These are phyloP conservation scores for Fusarium tuaranense DNA, from an alignment of 2,329 filamentous ascomycete species.

Conservation along the genomic window DNA sequence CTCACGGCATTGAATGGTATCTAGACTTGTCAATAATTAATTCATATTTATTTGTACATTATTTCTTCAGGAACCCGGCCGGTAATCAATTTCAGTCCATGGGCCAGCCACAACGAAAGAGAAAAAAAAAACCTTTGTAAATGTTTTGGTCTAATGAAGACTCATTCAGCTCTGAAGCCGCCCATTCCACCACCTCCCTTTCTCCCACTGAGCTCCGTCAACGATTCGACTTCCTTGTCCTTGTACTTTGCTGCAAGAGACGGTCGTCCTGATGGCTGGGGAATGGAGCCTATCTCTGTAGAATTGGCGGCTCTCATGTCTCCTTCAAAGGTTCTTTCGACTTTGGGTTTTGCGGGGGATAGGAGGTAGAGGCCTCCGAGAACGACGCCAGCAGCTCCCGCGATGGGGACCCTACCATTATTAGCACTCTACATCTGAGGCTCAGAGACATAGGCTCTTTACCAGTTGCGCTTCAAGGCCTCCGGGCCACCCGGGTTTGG, in stretches of 20 bases:
- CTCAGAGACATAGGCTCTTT: not conserved
- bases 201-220: slow-evolving; percentile 48
- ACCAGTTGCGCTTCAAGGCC: slow-evolving; percentile 49
- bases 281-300: slow-evolving; percentile 23
- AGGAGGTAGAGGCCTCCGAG: slow-evolving; percentile 46
- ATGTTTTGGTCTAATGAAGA: slow-evolving; percentile 5
- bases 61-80: not conserved
- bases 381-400: slow-evolving; percentile 42
- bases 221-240: slow-evolving; percentile 39
- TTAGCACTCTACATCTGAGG: no score
- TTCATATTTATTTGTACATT: slow-evolving; percentile 11
- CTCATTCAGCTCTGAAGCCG: slow-evolving; percentile 47
- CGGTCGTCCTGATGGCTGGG: slow-evolving; percentile 12
- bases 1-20: not conserved
- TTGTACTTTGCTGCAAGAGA: slow-evolving; percentile 31
- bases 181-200: slow-evolving; percentile 44
- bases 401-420: slow-evolving; percentile 44
- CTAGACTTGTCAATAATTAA: slow-evolving; percentile 4
- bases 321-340: slow-evolving; percentile 22
- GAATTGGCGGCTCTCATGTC: slow-evolving; percentile 27
- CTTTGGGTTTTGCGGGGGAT: slow-evolving; percentile 31
- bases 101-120: not conserved
- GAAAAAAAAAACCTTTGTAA: not conserved
- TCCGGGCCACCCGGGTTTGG: slow-evolving; percentile 45
- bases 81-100: slow-evolving; percentile 33